phyloP scores from a whole-genome alignment of 345 rosid species.

The Citropsis articulata region DNA sequence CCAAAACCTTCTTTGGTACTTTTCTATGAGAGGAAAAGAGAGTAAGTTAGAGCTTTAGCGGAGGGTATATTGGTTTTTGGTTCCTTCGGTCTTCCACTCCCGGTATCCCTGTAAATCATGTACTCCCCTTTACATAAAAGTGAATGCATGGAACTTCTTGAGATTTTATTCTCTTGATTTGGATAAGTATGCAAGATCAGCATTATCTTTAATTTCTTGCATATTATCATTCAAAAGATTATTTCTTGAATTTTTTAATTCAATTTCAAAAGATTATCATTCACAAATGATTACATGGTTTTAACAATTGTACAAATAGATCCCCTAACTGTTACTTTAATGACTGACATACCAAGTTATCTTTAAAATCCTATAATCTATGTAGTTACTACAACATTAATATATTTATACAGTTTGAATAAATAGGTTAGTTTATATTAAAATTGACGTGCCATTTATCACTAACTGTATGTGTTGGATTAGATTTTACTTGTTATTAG shows the following conservation, averaged over 20 bases:
- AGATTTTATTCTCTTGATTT: constrained; percentile 22
- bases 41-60: constrained; percentile 5
- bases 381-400: too few species aligned
- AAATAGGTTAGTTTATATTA: too few species aligned
- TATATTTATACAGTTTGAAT: too few species aligned
- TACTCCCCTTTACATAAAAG: constrained; percentile 19
- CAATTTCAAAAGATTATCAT: not conserved
- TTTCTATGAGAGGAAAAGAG: constrained; percentile 10
- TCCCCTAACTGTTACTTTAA: not conserved
- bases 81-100: constrained; percentile 19
- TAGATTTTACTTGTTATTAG: too few species aligned
- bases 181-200: constrained; percentile 3
- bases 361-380: too few species aligned
- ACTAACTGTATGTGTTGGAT: too few species aligned
- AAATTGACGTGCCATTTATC: too few species aligned
- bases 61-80: constrained; percentile 13
- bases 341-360: too few species aligned
- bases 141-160: constrained; percentile 14
- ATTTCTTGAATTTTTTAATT: too few species aligned
- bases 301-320: not conserved
- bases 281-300: too few species aligned
- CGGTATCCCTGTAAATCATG: not conserved
- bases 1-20: constrained; percentile 23
- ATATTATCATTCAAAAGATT: not conserved
- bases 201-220: not conserved